Conservation (phyloP, 2,329 filamentous ascomycete species). For the Paecilomyces sp. region DNA sequence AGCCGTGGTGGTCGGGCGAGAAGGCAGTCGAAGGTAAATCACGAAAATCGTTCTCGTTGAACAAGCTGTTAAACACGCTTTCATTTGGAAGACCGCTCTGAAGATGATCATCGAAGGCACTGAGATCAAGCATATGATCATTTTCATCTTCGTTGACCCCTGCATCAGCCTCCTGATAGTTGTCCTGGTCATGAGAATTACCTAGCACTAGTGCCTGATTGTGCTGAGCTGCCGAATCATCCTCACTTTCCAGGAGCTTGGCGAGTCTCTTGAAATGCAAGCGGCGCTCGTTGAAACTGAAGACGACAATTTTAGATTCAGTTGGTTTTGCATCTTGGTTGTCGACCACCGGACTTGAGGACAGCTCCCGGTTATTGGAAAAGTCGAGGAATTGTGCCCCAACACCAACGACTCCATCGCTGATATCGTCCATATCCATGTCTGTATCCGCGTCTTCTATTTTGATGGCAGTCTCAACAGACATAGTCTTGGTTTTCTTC, state of each 20-base stretch:
- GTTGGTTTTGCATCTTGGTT: not conserved
- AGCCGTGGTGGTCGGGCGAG: not conserved
- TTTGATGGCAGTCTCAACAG: conserved; percentile 2
- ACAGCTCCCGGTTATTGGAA: not conserved
- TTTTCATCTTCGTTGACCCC: not conserved
- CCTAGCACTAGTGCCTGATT: not conserved
- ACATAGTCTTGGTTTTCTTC: conserved; percentile 8
- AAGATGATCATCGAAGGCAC: not conserved
- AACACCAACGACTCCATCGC: not conserved
- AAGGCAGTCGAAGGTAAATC: not conserved
- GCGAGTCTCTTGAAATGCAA: not conserved
- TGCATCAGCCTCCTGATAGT: not conserved
- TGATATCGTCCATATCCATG: not conserved
- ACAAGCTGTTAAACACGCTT: not conserved
- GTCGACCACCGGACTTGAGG: not conserved
- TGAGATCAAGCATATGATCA: not conserved
- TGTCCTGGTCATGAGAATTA: not conserved
- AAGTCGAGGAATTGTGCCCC: not conserved
- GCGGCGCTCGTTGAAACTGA: not conserved
- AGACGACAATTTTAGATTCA: not conserved
- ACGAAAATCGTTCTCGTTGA: not conserved
- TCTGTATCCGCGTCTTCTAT: conserved; percentile 5
- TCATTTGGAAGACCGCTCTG: not conserved
- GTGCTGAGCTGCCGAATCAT: not conserved
- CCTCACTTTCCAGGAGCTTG: not conserved